Evolutionary conservation across 2,329 filamentous ascomycete genomes (phyloP).

Genomic region (Microcera coccophila): DNA sequence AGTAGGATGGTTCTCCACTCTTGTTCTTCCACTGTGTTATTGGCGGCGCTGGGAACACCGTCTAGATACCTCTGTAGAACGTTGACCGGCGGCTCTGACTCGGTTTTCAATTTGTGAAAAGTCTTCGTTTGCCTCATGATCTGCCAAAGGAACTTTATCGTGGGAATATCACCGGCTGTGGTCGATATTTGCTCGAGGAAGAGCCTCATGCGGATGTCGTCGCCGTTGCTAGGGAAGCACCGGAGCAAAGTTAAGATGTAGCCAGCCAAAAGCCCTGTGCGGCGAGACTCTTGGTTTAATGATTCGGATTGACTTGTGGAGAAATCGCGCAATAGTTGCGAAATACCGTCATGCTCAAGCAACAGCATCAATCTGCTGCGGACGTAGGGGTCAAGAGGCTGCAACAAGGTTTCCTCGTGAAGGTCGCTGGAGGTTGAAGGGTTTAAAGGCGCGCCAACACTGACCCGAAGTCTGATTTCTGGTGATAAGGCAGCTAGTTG

Average conservation of each 20-base stretch:
- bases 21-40: constrained; percentile 30
- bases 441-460: constrained; percentile 13
- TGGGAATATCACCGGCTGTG: constrained; percentile 53
- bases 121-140: constrained; percentile 45
- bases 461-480: constrained; percentile 48
- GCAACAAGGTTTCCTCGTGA: constrained; percentile 16
- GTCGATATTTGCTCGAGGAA: constrained; percentile 55
- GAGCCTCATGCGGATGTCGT: constrained; percentile 92
- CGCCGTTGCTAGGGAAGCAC: constrained; percentile 75
- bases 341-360: constrained; percentile 71
- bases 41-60: constrained; percentile 24
- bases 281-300: constrained; percentile 29
- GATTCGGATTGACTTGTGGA: constrained; percentile 30
- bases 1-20: constrained; percentile 89
- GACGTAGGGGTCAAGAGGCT: constrained; percentile 53
- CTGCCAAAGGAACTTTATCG: constrained; percentile 73
- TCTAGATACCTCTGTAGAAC: constrained; percentile 32
- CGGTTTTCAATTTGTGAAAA: constrained; percentile 30
- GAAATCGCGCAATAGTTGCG: constrained; percentile 37
- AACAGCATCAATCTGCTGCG: constrained; percentile 64
- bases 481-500: constrained; percentile 50
- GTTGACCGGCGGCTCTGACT: constrained; percentile 27
- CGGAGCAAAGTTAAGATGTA: constrained; percentile 82
- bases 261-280: constrained; percentile 68
- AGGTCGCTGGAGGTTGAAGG: constrained; percentile 10